phyloP scores from a whole-genome alignment of 2,329 filamentous ascomycete genomes.

The Aspergillus hortae region DNA sequence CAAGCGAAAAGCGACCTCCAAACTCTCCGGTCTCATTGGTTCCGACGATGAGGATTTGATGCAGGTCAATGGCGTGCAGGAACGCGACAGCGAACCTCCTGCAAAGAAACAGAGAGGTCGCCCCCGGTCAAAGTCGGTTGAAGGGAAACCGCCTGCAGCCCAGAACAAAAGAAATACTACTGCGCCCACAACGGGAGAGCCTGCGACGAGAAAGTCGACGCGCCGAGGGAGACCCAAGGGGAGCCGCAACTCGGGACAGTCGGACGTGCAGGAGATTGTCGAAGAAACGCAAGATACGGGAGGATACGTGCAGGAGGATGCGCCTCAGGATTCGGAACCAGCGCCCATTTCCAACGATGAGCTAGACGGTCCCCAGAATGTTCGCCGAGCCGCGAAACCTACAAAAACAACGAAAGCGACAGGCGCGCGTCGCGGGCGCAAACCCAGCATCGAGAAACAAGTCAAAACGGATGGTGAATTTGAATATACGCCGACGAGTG shows the following conservation, averaged over 20 bases:
- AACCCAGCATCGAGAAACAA: slow-evolving; percentile 23
- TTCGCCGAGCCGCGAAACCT: slow-evolving; percentile 14
- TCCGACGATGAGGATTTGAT: slow-evolving; percentile 45
- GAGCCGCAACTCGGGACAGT: slow-evolving; percentile 25
- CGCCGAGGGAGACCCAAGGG: slow-evolving; percentile 31
- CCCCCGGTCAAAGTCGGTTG: slow-evolving; percentile 44
- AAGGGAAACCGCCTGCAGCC: slow-evolving; percentile 22
- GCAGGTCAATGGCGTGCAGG: slow-evolving; percentile 28
- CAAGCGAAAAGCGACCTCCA: slow-evolving; percentile 40
- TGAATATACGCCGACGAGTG: slow-evolving; percentile 36
- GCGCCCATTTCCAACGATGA: slow-evolving; percentile 22
- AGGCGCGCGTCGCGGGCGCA: slow-evolving; percentile 22
- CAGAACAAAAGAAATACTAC: slow-evolving; percentile 27
- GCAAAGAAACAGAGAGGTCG: slow-evolving; percentile 36
- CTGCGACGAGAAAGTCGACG: slow-evolving; percentile 15
- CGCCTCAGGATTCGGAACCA: slow-evolving; percentile 1
- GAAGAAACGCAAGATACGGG: slow-evolving; percentile 25
- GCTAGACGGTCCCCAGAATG: slow-evolving; percentile 15
- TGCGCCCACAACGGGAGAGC: slow-evolving; percentile 16
- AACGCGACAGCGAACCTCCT: slow-evolving; percentile 32
- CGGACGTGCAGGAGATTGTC: slow-evolving; percentile 25
- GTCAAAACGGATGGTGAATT: slow-evolving; percentile 38
- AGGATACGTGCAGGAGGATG: slow-evolving; percentile 18
- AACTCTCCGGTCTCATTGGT: slow-evolving; percentile 45
- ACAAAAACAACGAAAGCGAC: slow-evolving; percentile 20